A percentile compares a stretch with the other conserved stretches of the same genome.
phyloP scores from a whole-genome alignment of 73 alveolate species.

The Paramecium tetraurelia region DNA sequence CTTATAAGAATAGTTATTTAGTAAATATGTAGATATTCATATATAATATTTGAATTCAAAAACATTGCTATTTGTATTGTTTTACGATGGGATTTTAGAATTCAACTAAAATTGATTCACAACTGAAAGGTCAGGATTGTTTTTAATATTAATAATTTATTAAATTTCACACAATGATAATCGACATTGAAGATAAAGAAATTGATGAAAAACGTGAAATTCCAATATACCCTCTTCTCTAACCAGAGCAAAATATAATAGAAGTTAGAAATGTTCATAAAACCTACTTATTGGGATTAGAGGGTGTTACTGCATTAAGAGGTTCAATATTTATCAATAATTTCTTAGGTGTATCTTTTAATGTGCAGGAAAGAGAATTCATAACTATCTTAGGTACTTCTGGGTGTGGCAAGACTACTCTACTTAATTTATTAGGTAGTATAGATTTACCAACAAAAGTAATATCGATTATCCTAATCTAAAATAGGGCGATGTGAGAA shows the following conservation, averaged over 20 bases:
- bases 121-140: not conserved
- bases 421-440: constrained; percentile 95
- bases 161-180: not conserved
- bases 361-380: constrained; percentile 92
- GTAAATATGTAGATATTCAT: not conserved
- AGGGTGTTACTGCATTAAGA: constrained; percentile 97
- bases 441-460: constrained; percentile 95
- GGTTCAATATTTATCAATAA: constrained; percentile 48
- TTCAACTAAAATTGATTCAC: not conserved
- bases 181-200: not conserved
- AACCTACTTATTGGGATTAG: constrained; percentile 95
- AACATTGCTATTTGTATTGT: not conserved
- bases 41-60: not conserved
- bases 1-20: not conserved
- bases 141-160: not conserved
- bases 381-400: constrained; percentile 96
- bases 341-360: constrained; percentile 76
- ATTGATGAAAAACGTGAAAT: not conserved
- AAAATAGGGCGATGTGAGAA: constrained; percentile 85
- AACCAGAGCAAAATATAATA: not conserved
- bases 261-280: constrained; percentile 84
- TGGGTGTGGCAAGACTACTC: constrained; percentile 97
- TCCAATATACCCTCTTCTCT: not conserved
- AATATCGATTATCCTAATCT: not conserved
- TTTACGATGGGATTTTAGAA: not conserved